phyloP scores from a whole-genome alignment of 306 rosid genomes.

The Hippophae gyantsensis region DNA sequence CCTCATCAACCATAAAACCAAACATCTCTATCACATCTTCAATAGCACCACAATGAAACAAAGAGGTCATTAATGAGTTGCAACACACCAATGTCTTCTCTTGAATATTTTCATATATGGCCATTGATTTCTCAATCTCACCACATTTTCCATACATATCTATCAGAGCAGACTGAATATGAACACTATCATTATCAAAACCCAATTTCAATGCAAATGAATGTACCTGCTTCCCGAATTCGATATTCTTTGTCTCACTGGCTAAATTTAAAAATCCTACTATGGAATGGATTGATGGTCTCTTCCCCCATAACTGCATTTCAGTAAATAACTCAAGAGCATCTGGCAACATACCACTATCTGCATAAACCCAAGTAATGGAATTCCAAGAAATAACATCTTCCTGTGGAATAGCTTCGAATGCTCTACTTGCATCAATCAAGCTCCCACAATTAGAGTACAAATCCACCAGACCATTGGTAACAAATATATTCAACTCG shows the following conservation, averaged over 20 bases:
- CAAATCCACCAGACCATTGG: conserved; percentile 79
- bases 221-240: conserved; percentile 61
- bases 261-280: conserved; percentile 55
- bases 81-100: conserved; percentile 47
- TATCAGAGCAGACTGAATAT: conserved; percentile 71
- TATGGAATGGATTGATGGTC: conserved; percentile 60
- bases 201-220: conserved; percentile 47
- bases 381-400: conserved; percentile 94
- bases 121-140: conserved; percentile 53
- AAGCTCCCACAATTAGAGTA: conserved; percentile 63
- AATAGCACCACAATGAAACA: conserved; percentile 41
- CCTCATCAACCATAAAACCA: conserved; percentile 61
- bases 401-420: conserved; percentile 38
- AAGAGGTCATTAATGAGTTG: conserved; percentile 81
- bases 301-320: conserved; percentile 59
- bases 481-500: conserved; percentile 48
- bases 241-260: conserved; percentile 34
- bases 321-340: conserved; percentile 38
- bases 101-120: conserved; percentile 42
- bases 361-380: conserved; percentile 46
- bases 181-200: conserved; percentile 42
- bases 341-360: conserved; percentile 25
- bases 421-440: conserved; percentile 44
- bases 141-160: conserved; percentile 74
- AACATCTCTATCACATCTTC: conserved; percentile 76